A percentile compares a stretch with the other conserved stretches of the same genome.
These are phyloP conservation scores for Aspergillus sclerotioniger DNA, from an alignment of 495 filamentous ascomycete species.

Conservation along the genomic window DNA sequence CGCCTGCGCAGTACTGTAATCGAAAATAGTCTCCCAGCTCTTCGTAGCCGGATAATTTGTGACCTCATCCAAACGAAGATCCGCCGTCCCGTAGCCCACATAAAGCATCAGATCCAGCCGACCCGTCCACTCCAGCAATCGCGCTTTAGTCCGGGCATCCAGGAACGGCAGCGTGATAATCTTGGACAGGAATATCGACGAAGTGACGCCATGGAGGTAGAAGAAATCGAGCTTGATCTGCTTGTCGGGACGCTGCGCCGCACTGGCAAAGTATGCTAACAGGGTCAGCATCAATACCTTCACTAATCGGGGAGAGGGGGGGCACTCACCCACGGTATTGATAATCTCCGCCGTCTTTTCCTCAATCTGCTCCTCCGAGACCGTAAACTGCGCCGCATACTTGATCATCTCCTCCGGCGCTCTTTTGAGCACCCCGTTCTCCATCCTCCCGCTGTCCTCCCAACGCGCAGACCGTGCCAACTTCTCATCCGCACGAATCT, in stretches of 20 bases:
- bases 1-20: conserved; percentile 47
- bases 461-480: conserved; percentile 48
- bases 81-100: conserved; percentile 56
- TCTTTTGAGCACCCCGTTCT: conserved; percentile 63
- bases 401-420: conserved; percentile 62
- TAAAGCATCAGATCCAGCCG: conserved; percentile 68
- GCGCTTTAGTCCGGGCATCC: conserved; percentile 48
- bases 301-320: no score
- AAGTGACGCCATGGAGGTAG: conserved; percentile 67
- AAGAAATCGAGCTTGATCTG: conserved; percentile 77
- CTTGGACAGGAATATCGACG: conserved; percentile 59
- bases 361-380: conserved; percentile 59
- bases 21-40: conserved; percentile 56
- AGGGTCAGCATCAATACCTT: neutral
- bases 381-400: conserved; percentile 57
- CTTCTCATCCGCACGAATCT: conserved; percentile 54
- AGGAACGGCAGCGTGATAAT: conserved; percentile 40
- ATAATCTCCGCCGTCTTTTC: conserved; percentile 75
- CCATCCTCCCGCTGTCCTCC: conserved; percentile 60
- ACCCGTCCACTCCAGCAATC: conserved; percentile 74
- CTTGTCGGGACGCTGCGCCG: conserved; percentile 62
- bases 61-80: conserved; percentile 55
- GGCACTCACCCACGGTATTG: conserved; percentile 54
- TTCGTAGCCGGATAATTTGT: conserved; percentile 41
- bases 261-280: conserved; percentile 57